Evolutionary conservation across 345 rosid genomes (phyloP), one percentile per base, ranked within the genome.

Genomic region (Heritiera fomes): DNA sequence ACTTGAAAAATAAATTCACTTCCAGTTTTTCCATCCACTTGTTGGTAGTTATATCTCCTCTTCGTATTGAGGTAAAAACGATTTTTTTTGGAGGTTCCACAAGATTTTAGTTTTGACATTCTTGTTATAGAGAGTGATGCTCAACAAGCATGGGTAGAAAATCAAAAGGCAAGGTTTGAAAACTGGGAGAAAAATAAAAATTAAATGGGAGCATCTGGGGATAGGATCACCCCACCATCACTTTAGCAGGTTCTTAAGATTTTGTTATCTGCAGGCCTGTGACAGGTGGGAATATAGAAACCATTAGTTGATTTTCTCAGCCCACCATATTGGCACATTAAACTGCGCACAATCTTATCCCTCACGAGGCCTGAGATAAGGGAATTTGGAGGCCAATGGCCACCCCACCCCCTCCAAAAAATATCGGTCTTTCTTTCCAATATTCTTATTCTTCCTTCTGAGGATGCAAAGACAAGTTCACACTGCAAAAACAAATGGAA

Each of bases 391-490:
- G 73, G 75, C 74, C n/a, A 71, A 2, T 3, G 73, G 75, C 74
- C n/a, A 71, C 38, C 38, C 38, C 38, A 46, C 72, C 18, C 52
- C 60, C 38, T 1, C 50, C 49, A 59, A 50, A 41, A 18, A 41
- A 50, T 8, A 72, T 12, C 67, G 1, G 23, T 73, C 65, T 62
- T 14, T 23, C 61, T 67, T 55, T 69, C 59, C 68, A 69, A 73
- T 81, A 81, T 87, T 87, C 84, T 79, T 71, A 71, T 82, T 84
- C 86, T 84, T 74, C 52, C 78, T 80, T 82, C 62, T 1, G 28
- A 63, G 74, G 77, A 79, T 80, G 67, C 75, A 59, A 78, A 71
- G 67, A 40, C 83, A 75, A 65, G 77, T 81, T 87, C 87, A 81
- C 83, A 84, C 64, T 74, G 2, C 62, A 41, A 53, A 60, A 46